phyloP scores from a whole-genome alignment of 352 stramenopile species.

The Phytopythium ostracodes region DNA sequence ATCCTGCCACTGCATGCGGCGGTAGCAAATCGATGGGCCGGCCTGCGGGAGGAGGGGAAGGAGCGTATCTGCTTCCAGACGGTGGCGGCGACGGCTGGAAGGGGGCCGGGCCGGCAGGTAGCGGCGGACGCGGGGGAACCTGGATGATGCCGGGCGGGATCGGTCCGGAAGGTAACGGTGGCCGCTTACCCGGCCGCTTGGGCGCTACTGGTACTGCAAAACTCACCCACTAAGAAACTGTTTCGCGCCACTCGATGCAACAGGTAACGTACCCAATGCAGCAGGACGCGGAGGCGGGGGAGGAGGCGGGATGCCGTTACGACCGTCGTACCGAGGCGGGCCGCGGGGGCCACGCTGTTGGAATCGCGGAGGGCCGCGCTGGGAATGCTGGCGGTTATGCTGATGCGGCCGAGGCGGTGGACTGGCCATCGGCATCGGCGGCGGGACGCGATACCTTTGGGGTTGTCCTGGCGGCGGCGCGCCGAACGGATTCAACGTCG shows the following conservation, averaged over 20 bases:
- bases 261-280: neutral
- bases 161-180: slow-evolving; percentile 44
- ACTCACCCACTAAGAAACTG: too few species aligned
- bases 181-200: slow-evolving; percentile 55
- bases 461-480: slow-evolving; percentile 57
- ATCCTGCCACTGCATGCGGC: neutral
- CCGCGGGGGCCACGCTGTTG: neutral
- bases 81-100: slow-evolving; percentile 37
- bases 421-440: slow-evolving; percentile 1
- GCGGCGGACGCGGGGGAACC: slow-evolving; percentile 46
- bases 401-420: neutral
- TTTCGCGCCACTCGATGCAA: too few species aligned
- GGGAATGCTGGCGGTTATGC: slow-evolving; percentile 1
- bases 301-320: neutral
- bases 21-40: neutral
- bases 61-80: slow-evolving; percentile 9
- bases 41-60: slow-evolving; percentile 15
- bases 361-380: slow-evolving; percentile 3
- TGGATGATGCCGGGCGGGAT: slow-evolving; percentile 60
- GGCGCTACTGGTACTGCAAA: neutral
- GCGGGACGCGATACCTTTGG: slow-evolving; percentile 50
- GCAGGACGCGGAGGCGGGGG: slow-evolving; percentile 6
- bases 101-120: slow-evolving; percentile 37
- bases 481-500: slow-evolving; percentile 74
- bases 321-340: neutral